These are phyloP conservation scores for Farysia itapuensis DNA, from an alignment of 1,284 basidiomycete genomes.

Conservation along the genomic window DNA sequence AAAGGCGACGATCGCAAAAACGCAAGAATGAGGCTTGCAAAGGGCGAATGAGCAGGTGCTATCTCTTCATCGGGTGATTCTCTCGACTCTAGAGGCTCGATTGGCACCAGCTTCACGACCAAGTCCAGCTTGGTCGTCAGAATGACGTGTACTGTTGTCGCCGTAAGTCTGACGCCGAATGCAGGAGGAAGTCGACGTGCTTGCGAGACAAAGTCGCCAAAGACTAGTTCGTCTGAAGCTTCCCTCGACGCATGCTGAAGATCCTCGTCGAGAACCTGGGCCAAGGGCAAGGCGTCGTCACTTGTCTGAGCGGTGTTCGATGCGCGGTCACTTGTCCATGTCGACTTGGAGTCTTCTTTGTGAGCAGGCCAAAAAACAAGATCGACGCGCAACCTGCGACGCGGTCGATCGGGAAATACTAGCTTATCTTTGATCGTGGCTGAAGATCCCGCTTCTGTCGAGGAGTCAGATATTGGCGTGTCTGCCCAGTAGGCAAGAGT, in stretches of 20 bases:
- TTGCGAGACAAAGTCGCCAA: conserved; percentile 38
- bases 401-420: conserved; percentile 42
- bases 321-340: conserved; percentile 23
- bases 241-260: conserved; percentile 42
- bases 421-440: conserved; percentile 3
- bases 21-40: conserved; percentile 11
- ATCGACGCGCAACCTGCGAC: conserved; percentile 28
- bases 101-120: conserved; percentile 21
- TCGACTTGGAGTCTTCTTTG: neutral
- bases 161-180: conserved; percentile 27
- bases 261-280: conserved; percentile 26
- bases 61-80: neutral
- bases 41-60: conserved; percentile 5
- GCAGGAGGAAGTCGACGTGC: conserved; percentile 25
- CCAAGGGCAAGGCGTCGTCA: neutral
- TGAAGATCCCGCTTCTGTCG: neutral
- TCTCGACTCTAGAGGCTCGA: neutral
- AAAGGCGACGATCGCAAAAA: conserved; percentile 23
- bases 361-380: conserved; percentile 20
- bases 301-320: neutral
- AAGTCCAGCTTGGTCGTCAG: conserved; percentile 24
- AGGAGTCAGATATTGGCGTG: neutral
- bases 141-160: conserved; percentile 22
- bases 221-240: conserved; percentile 40
- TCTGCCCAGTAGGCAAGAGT: conserved; percentile 50